Evolutionary conservation across 2,329 filamentous ascomycete species (phyloP).

Genomic region (Leptographium lundbergii): DNA sequence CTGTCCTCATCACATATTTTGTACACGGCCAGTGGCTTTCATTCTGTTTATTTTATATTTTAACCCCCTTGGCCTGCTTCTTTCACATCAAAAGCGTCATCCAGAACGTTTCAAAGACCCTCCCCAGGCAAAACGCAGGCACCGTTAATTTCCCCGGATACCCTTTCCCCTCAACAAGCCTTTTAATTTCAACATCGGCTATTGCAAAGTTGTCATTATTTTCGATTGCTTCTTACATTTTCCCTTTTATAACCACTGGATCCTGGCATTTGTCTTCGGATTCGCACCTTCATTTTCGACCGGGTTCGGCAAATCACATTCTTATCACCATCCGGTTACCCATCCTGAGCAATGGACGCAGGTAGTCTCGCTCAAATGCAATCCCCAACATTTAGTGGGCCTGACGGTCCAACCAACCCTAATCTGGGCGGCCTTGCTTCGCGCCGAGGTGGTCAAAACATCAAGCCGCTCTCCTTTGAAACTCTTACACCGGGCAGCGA

Average conservation of each 20-base stretch:
- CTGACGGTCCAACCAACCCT: slow-evolving; percentile 59
- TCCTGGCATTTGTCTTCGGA: background rate
- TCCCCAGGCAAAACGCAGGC: background rate
- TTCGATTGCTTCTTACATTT: background rate
- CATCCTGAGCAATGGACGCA: slow-evolving; percentile 62
- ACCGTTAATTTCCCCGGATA: background rate
- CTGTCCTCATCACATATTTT: background rate
- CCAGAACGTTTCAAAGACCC: background rate
- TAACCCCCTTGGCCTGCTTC: background rate
- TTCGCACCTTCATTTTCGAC: background rate
- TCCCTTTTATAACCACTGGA: background rate
- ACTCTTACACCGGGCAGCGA: slow-evolving; percentile 56
- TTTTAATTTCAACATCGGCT: background rate
- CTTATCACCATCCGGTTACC: background rate
- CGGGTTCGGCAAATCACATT: background rate
- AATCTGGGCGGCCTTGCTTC: slow-evolving; percentile 75
- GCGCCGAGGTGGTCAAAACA: slow-evolving; percentile 67
- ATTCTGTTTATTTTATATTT: background rate
- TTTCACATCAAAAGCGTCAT: background rate
- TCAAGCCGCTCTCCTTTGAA: slow-evolving; percentile 81
- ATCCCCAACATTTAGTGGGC: slow-evolving; percentile 65
- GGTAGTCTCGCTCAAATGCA: slow-evolving; percentile 99
- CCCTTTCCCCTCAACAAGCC: background rate
- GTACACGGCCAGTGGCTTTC: background rate
- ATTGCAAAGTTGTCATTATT: background rate